Percentiles rank a stretch among this genome's conserved stretches.
These are phyloP conservation scores for Beauveria sp. DNA, from an alignment of 2,329 filamentous ascomycete genomes.

Conservation along the genomic window DNA sequence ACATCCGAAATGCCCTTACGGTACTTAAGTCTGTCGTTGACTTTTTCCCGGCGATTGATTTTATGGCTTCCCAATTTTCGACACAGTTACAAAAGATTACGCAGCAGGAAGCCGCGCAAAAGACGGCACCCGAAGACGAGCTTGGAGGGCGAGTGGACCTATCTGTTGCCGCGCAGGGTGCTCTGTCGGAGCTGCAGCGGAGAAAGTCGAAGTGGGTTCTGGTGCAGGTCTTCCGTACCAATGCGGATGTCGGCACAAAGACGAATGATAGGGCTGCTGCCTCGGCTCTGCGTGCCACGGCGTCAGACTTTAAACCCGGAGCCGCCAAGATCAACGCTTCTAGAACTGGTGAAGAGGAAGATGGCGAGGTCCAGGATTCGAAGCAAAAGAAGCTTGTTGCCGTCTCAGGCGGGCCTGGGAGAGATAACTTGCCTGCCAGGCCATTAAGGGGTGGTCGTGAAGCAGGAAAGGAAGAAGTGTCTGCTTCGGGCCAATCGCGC, in stretches of 20 bases:
- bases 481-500: conserved; percentile 16
- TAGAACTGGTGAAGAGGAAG: conserved; percentile 49
- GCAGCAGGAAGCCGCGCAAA: conserved; percentile 48
- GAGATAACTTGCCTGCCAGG: conserved; percentile 28
- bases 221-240: conserved; percentile 64
- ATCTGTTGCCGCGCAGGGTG: conserved; percentile 64
- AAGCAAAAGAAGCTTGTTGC: conserved; percentile 23
- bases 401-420: conserved; percentile 14
- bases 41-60: conserved; percentile 82
- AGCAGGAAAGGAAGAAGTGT: conserved; percentile 19
- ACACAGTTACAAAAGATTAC: conserved; percentile 59
- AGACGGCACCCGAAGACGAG: conserved; percentile 39
- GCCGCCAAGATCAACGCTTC: conserved; percentile 27
- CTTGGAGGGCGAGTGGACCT: conserved; percentile 63
- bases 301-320: conserved; percentile 56
- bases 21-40: conserved; percentile 75
- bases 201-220: conserved; percentile 63
- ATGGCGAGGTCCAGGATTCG: conserved; percentile 64
- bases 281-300: conserved; percentile 48
- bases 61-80: conserved; percentile 66
- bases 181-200: conserved; percentile 62
- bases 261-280: conserved; percentile 21
- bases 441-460: conserved; percentile 22
- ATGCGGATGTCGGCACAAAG: conserved; percentile 31
- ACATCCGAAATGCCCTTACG: conserved; percentile 91